Evolutionary conservation across 2,329 filamentous ascomycete genomes (phyloP).

Genomic region (Trichoderma asperellum): DNA sequence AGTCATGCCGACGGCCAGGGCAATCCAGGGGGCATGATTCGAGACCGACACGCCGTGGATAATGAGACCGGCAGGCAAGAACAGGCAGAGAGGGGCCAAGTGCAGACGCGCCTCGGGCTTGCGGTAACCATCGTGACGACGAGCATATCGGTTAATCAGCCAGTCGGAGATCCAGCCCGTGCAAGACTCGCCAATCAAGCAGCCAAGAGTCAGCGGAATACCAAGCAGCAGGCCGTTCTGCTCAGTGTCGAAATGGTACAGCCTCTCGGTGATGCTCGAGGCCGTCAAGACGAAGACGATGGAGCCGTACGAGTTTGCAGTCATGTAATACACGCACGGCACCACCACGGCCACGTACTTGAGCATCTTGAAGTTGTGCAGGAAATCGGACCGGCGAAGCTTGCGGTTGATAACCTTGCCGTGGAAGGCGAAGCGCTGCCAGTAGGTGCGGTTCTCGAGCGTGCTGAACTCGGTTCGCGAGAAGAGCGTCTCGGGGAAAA

Average conservation of each 20-base stretch:
- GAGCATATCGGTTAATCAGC: conserved; percentile 21
- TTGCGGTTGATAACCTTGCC: conserved; percentile 23
- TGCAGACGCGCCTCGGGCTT: conserved; percentile 20
- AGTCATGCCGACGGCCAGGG: conserved; percentile 17
- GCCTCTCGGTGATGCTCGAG: conserved; percentile 17
- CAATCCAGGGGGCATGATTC: conserved; percentile 12
- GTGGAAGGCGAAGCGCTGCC: conserved; percentile 13
- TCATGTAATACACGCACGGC: conserved; percentile 25
- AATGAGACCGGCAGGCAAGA: conserved; percentile 15
- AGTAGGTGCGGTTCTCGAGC: conserved; percentile 20
- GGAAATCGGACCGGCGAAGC: conserved; percentile 6
- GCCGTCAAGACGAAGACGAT: conserved; percentile 22
- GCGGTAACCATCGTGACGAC: conserved; percentile 16
- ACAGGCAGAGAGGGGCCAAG: neutral
- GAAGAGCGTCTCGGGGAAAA: conserved; percentile 26
- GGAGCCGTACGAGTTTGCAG: conserved; percentile 17
- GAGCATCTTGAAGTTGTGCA: conserved; percentile 23
- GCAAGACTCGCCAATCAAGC: conserved; percentile 18
- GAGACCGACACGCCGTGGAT: conserved; percentile 18
- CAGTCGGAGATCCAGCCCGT: conserved; percentile 25
- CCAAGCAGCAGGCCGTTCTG: conserved; percentile 22
- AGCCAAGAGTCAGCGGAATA: conserved; percentile 14
- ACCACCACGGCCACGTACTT: conserved; percentile 18
- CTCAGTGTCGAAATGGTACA: conserved; percentile 21
- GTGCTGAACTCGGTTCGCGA: conserved; percentile 21